Evolutionary conservation across 371 early-diverging fungal species (phyloP).

Genomic region (Rhizomucor pusillus): DNA sequence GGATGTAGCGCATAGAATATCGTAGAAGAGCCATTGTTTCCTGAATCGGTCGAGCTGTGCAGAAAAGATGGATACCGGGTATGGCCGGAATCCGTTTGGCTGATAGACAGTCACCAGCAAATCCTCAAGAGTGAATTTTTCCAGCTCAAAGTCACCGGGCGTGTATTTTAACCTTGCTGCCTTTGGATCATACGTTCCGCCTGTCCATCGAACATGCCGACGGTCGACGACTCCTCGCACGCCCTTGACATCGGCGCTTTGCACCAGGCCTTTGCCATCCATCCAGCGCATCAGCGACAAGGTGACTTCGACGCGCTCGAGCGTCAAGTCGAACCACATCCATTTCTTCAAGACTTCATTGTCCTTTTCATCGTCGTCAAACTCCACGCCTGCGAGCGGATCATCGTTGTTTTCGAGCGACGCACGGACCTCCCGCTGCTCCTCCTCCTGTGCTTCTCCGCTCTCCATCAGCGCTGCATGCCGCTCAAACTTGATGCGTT

Average conservation of each 20-base stretch:
- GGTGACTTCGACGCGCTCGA: slow-evolving; percentile 84
- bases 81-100: slow-evolving; percentile 84
- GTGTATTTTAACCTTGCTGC: slow-evolving; percentile 63
- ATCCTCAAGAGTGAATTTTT: slow-evolving; percentile 58
- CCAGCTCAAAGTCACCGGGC: slow-evolving; percentile 86
- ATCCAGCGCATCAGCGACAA: slow-evolving; percentile 88
- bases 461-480: slow-evolving; percentile 26
- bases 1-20: slow-evolving; percentile 84
- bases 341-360: slow-evolving; percentile 38
- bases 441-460: background rate
- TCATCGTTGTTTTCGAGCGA: slow-evolving; percentile 17
- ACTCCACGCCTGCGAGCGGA: slow-evolving; percentile 40
- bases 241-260: slow-evolving; percentile 81
- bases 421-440: slow-evolving; percentile 7
- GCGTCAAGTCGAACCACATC: slow-evolving; percentile 77
- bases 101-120: slow-evolving; percentile 75
- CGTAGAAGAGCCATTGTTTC: slow-evolving; percentile 90
- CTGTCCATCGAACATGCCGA: slow-evolving; percentile 75
- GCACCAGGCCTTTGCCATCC: slow-evolving; percentile 88
- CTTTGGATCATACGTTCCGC: slow-evolving; percentile 58
- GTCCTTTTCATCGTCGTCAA: slow-evolving; percentile 44
- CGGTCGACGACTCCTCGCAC: slow-evolving; percentile 90
- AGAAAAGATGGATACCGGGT: slow-evolving; percentile 82
- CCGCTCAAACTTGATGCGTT: slow-evolving; percentile 39
- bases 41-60: slow-evolving; percentile 82